Conservation (phyloP, 495 filamentous ascomycete species). For the Penicillium silybi region DNA sequence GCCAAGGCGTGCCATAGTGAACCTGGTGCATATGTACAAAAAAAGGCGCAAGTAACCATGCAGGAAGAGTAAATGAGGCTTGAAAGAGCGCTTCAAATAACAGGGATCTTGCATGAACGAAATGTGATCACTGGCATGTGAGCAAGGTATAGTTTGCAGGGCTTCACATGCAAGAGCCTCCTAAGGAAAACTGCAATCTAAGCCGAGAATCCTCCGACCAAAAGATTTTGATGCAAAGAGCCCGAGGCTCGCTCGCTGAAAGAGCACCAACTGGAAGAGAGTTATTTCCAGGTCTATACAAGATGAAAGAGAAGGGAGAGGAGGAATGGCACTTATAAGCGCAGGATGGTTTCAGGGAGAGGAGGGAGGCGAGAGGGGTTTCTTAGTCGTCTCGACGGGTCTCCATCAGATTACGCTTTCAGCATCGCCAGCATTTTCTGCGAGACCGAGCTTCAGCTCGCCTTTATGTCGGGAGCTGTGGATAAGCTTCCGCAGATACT, state of each 20-base stretch:
- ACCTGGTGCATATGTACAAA: not conserved
- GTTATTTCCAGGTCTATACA: constrained; percentile 22
- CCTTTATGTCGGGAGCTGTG: constrained; percentile 49
- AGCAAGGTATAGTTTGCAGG: constrained; percentile 7
- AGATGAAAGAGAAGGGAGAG: constrained; percentile 1
- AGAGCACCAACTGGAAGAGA: constrained; percentile 8
- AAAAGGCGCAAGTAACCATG: not conserved
- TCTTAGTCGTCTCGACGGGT: constrained; percentile 1
- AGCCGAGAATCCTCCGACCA: constrained; percentile 12
- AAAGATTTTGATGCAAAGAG: constrained; percentile 14
- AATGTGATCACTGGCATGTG: constrained; percentile 12
- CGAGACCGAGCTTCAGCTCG: constrained; percentile 29
- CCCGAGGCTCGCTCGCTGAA: constrained; percentile 10
- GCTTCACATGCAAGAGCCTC: constrained; percentile 17
- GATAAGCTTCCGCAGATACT: constrained; percentile 67
- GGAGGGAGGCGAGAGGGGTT: not conserved
- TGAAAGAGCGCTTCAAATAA: constrained; percentile 4
- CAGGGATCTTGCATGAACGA: constrained; percentile 2
- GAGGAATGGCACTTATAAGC: not conserved
- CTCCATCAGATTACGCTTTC: constrained; percentile 20
- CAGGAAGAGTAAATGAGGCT: not conserved
- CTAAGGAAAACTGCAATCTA: constrained; percentile 12
- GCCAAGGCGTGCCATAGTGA: not conserved
- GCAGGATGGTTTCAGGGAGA: not conserved
- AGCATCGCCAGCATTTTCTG: constrained; percentile 12